Percentiles rank a stretch among this genome's conserved stretches.
Evolutionary conservation across 2,329 filamentous ascomycete genomes (phyloP).

Genomic region (Gremmenia infestans): DNA sequence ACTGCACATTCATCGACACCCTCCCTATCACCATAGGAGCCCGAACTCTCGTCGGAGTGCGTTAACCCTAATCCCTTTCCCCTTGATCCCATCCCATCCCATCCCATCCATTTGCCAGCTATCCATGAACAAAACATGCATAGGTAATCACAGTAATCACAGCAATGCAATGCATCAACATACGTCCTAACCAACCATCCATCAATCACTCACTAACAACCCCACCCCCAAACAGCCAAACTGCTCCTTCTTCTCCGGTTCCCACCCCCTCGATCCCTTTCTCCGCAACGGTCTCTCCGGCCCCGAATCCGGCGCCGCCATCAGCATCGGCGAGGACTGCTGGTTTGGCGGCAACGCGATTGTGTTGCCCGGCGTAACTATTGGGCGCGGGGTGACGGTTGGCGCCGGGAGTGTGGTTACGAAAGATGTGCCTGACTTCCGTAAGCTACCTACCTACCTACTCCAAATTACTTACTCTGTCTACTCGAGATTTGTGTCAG

Average conservation of each 20-base stretch:
- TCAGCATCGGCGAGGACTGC: conserved; percentile 74
- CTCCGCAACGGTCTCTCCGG: conserved; percentile 70
- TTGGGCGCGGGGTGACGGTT: conserved; percentile 68
- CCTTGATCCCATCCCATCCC: too few relatives aligned
- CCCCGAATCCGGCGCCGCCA: conserved; percentile 68
- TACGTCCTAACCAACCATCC: too few relatives aligned
- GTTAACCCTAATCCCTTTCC: too few relatives aligned
- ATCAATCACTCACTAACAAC: too few relatives aligned
- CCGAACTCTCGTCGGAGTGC: conserved; percentile 64
- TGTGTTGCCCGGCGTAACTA: conserved; percentile 71
- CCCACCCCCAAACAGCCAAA: conserved; percentile 45
- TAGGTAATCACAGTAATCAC: too few relatives aligned
- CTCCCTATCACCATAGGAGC: conserved; percentile 69
- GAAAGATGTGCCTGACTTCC: conserved; percentile 62
- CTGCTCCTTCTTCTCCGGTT: conserved; percentile 68
- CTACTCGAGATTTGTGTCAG: too few relatives aligned
- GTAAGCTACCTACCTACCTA: conserved; percentile 14
- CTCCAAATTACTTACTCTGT: too few relatives aligned
- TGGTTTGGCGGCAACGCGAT: conserved; percentile 70
- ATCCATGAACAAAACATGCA: too few relatives aligned
- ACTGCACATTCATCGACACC: conserved; percentile 73
- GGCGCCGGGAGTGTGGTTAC: conserved; percentile 83
- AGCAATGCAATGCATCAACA: too few relatives aligned
- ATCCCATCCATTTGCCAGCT: too few relatives aligned
- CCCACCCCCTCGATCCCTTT: conserved; percentile 71